These are phyloP conservation scores for Penicillium arizonense DNA, from an alignment of 495 filamentous ascomycete species.

Conservation along the genomic window DNA sequence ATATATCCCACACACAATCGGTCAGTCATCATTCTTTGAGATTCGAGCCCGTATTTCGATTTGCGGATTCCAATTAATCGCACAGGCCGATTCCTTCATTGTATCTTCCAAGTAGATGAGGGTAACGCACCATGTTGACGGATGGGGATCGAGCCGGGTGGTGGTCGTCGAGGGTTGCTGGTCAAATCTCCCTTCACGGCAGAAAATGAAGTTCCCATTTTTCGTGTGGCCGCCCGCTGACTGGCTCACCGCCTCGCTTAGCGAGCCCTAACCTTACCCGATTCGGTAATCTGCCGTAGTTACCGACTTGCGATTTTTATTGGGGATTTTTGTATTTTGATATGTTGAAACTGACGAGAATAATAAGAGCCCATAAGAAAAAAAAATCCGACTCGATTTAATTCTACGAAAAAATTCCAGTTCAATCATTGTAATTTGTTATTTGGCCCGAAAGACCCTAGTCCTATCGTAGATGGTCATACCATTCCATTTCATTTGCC, in stretches of 20 bases:
- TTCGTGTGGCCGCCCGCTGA: slow-evolving; percentile 48
- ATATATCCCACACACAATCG: slow-evolving; percentile 31
- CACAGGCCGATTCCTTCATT: slow-evolving; percentile 8
- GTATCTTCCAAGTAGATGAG: slow-evolving; percentile 8
- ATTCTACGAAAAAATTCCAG: not conserved
- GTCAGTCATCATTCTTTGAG: slow-evolving; percentile 29
- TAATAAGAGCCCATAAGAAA: not conserved
- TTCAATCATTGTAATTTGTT: slow-evolving; percentile 2
- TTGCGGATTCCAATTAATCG: slow-evolving; percentile 7
- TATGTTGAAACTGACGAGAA: not conserved
- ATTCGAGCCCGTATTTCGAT: slow-evolving; percentile 2
- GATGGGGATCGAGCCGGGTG: slow-evolving; percentile 59
- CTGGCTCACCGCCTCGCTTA: slow-evolving; percentile 46
- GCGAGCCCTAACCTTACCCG: slow-evolving; percentile 45
- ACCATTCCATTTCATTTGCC: slow-evolving; percentile 7
- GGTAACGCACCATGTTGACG: slow-evolving; percentile 62
- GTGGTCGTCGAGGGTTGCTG: slow-evolving; percentile 53
- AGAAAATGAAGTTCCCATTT: slow-evolving; percentile 37
- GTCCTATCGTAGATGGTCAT: slow-evolving; percentile 23
- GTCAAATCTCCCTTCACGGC: slow-evolving; percentile 46
- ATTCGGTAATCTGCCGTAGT: slow-evolving; percentile 22
- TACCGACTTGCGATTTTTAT: slow-evolving; percentile 9
- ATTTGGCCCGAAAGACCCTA: slow-evolving; percentile 11
- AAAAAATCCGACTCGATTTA: not conserved
- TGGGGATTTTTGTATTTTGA: not conserved